Base-by-base conservation (phyloP, 2,329 filamentous ascomycete genomes). In the Trichoderma semiorbis region DNA sequence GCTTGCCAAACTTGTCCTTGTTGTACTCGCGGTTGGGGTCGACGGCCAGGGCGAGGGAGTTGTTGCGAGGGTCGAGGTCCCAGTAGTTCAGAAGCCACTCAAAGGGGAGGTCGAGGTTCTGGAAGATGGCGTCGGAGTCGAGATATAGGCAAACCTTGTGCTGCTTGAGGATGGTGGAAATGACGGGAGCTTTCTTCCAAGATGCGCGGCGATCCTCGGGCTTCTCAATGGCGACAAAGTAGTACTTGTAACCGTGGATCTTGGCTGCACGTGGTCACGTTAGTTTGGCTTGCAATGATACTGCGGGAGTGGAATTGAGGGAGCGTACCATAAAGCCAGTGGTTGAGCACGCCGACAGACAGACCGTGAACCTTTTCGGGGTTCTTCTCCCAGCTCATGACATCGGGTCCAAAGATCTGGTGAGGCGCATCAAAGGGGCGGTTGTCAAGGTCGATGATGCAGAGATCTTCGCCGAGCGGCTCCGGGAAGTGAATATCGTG, bases 81-180 rank as follows among this genome's bases (percentile, higher is more conserved):
- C 83, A 85, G 79, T 83, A 85, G 78, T 85, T 85, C 77, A 85
- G 79, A 71, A 85, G 78, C 83, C 83, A 85, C 77, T 85, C 83
- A 39, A 84, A 80, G 28, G 83, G 83, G 7, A 85, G 77, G 55
- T 84, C 82, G 70, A 84, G 80, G 71, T 81, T 78, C 72, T 80
- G 75, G 76, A 85, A 84, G 72, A 84, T 80, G 76, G 82, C 83
- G 73, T 85, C 83, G 5, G 83, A 84, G 74, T 85, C 83, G 66
- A 85, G 75, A 77, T 81, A 85, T 63, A 85, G 75, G 75, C 83
- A 84, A 1, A 80, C 77, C 72, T 84, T 78, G 77, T 83, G 84
- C 70, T 83, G 76, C 75, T 81, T 79, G 71, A 85, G 80, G n/a
- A 84, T 80, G 74, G 81, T 79, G 72, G 79, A 75, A 72, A 84